These are phyloP conservation scores for Pisolithus thermaeus DNA, from an alignment of 1,284 basidiomycete genomes.

Conservation along the genomic window DNA sequence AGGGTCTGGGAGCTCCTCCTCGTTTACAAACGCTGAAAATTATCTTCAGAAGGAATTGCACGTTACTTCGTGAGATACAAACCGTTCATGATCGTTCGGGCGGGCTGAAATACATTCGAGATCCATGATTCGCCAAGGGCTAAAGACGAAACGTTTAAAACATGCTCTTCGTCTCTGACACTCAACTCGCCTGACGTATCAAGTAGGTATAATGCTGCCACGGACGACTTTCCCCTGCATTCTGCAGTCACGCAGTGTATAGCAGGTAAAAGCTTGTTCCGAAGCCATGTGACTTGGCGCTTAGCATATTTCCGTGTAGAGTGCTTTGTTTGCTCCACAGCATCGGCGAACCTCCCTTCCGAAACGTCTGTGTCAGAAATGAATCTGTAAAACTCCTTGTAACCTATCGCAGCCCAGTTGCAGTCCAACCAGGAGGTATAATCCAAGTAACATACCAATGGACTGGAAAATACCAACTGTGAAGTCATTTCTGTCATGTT, in stretches of 20 bases:
- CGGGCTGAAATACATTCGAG: slow-evolving; percentile 46
- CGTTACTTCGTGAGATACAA: slow-evolving; percentile 7
- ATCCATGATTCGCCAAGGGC: slow-evolving; percentile 60
- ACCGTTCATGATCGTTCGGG: slow-evolving; percentile 48
- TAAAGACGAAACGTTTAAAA: slow-evolving; percentile 20
- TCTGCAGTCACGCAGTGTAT: slow-evolving; percentile 47
- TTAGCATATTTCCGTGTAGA: slow-evolving; percentile 92
- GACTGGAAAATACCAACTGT: slow-evolving; percentile 90
- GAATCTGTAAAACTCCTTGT: slow-evolving; percentile 81
- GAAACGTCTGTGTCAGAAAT: slow-evolving; percentile 39
- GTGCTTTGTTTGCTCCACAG: slow-evolving; percentile 77
- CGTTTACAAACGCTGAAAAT: slow-evolving; percentile 55
- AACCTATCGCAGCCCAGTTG: slow-evolving; percentile 49
- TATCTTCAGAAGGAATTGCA: slow-evolving; percentile 3
- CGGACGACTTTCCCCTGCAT: slow-evolving; percentile 18
- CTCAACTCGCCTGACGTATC: slow-evolving; percentile 64
- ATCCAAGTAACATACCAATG: slow-evolving; percentile 56
- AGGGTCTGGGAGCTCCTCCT: slow-evolving; percentile 53
- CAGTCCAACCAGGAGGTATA: slow-evolving; percentile 1
- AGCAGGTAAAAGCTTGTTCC: slow-evolving; percentile 84
- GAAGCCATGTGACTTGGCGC: slow-evolving; percentile 89
- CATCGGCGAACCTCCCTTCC: slow-evolving; percentile 46
- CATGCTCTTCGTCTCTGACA: background rate
- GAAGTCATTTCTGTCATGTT: slow-evolving; percentile 28
- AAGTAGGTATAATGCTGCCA: slow-evolving; percentile 52